Evolutionary conservation across 345 rosid species (phyloP), one percentile per base, ranked within the genome.

Genomic region (Arabis hirsuta): DNA sequence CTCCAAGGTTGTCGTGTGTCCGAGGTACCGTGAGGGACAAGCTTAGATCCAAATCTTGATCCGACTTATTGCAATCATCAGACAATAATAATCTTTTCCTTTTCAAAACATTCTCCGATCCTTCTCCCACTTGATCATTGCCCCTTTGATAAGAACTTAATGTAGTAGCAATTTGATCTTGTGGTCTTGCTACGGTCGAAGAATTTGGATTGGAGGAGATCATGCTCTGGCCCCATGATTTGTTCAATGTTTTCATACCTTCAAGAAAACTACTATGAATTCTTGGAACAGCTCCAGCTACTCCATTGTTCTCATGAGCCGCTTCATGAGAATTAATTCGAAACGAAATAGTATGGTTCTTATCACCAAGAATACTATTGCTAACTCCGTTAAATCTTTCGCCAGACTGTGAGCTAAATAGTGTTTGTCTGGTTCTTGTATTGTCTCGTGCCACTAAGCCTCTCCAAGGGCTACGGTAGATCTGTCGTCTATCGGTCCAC

Each of bases 31-130:
- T 80, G 58, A 86, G 83, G 11, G 96, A 85, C 48, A 92, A 80
- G 69, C 88, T 84, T 88, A 92, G 82, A 77, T 92, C 98, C 53
- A 88, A 61, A 52, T 67, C 74, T 70, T 70, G 67, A 36, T 57
- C 42, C 44, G 61, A 41, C 42, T 57, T 70, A 11, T 56, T 64
- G 71, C 71, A 48, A 47, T 39, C 74, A 38, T 73, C 79, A 12
- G 77, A 48, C 12, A 73, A 79, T 24, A 39, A 12, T 59, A 58
- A 61, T 24, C 19, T 70, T 83, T 83, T 86, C 78, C 88, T 82
- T 71, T 83, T 86, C 54, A 69, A 47, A 54, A 39, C 48, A 9
- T 73, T 63, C 51, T 69, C 73, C 16, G 58, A 53, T 61, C 66
- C 81, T 74, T 72, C 65, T 36, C 36, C 44, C 47, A 14, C 74